A percentile compares a stretch with the other conserved stretches of the same genome.
phyloP scores from a whole-genome alignment of 495 filamentous ascomycete genomes.

The Neurospora sp. region DNA sequence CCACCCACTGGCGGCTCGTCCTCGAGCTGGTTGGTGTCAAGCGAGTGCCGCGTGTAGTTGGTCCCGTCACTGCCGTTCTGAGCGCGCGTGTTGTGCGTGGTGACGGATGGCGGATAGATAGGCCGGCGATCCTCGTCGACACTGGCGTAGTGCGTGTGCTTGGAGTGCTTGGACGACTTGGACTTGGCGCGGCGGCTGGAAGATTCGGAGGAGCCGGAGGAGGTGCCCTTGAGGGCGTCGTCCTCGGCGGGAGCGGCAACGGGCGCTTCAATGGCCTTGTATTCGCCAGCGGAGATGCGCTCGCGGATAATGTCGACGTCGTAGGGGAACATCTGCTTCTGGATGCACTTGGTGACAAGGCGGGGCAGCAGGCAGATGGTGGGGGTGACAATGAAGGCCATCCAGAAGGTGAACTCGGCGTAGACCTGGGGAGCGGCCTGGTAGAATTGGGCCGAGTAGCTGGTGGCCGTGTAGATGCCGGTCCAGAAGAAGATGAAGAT shows the following conservation, averaged over 20 bases:
- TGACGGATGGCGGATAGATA: slow-evolving; percentile 83
- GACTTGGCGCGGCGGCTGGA: slow-evolving; percentile 14
- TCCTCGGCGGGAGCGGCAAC: slow-evolving; percentile 2
- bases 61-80: slow-evolving; percentile 92
- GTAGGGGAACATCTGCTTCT: slow-evolving; percentile 85
- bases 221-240: slow-evolving; percentile 26
- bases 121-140: slow-evolving; percentile 75
- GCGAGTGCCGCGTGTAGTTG: slow-evolving; percentile 64
- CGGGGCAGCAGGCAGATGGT: slow-evolving; percentile 76
- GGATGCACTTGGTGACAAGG: slow-evolving; percentile 71
- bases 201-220: slow-evolving; percentile 29
- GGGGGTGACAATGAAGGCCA: slow-evolving; percentile 61
- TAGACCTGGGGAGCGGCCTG: slow-evolving; percentile 69
- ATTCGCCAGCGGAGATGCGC: slow-evolving; percentile 52
- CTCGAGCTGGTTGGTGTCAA: slow-evolving; percentile 21
- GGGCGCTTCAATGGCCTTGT: slow-evolving; percentile 19
- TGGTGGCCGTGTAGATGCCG: slow-evolving; percentile 71
- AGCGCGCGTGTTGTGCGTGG: slow-evolving; percentile 72
- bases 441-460: slow-evolving; percentile 61
- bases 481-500: slow-evolving; percentile 95
- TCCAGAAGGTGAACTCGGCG: slow-evolving; percentile 76
- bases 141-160: slow-evolving; percentile 47
- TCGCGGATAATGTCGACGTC: slow-evolving; percentile 97
- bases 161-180: slow-evolving; percentile 42
- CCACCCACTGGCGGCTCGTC: slow-evolving; percentile 16